These are phyloP conservation scores for Onygenales sp. DNA, from an alignment of 2,329 filamentous ascomycete species.

Conservation along the genomic window DNA sequence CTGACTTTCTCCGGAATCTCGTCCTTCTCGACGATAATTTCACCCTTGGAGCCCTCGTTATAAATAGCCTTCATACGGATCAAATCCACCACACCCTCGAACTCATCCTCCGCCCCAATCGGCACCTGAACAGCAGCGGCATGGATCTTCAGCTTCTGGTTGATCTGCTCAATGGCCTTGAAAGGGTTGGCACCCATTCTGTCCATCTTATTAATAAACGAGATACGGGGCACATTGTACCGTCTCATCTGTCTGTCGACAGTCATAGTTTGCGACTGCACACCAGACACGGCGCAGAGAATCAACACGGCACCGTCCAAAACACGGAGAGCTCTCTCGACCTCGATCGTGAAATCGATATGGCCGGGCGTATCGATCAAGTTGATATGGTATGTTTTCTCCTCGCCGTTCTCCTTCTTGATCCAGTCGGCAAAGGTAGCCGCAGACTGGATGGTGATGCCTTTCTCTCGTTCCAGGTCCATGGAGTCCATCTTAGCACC, in stretches of 20 bases:
- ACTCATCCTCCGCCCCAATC: conserved; percentile 84
- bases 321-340: conserved; percentile 88
- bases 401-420: conserved; percentile 72
- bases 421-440: conserved; percentile 97
- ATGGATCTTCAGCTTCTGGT: conserved; percentile 84
- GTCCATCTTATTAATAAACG: conserved; percentile 99
- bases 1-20: conserved; percentile 74
- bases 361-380: conserved; percentile 97
- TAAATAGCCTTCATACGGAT: conserved; percentile 89
- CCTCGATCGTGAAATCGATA: conserved; percentile 98
- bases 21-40: conserved; percentile 64
- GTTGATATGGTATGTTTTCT: conserved; percentile 94
- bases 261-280: conserved; percentile 96
- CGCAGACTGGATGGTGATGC: conserved; percentile 97
- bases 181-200: conserved; percentile 97
- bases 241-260: conserved; percentile 98
- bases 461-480: conserved; percentile 96
- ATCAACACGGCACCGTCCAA: conserved; percentile 98
- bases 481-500: conserved; percentile 99
- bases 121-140: conserved; percentile 92
- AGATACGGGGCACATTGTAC: conserved; percentile 91
- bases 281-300: conserved; percentile 90
- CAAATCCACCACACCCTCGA: conserved; percentile 85
- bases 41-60: conserved; percentile 76
- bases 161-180: conserved; percentile 96